Conservation (phyloP, 331 rosid genomes). For the Pyracantha coccinea region DNA sequence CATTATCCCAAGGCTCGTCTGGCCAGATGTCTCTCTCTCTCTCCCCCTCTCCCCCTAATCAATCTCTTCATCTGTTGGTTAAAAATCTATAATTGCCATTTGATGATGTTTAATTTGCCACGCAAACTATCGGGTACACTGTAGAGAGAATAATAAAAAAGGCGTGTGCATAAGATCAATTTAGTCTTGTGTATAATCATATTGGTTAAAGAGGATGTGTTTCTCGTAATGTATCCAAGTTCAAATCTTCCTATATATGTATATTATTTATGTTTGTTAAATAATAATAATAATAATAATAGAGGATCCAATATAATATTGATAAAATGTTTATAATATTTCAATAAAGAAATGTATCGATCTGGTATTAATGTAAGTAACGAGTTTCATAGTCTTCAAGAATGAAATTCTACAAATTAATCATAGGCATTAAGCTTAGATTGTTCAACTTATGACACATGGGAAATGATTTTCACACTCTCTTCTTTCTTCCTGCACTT, state of each 20-base stretch:
- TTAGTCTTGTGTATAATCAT: too few species aligned
- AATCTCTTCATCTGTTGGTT: not conserved
- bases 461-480: not conserved
- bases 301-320: not conserved
- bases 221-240: not conserved
- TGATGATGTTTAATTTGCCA: conserved; percentile 12
- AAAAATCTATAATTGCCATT: conserved; percentile 5
- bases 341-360: too few species aligned
- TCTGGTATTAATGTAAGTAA: too few species aligned
- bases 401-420: not conserved
- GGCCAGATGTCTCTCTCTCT: not conserved
- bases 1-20: not conserved
- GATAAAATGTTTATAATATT: too few species aligned
- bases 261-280: too few species aligned
- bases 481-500: too few species aligned
- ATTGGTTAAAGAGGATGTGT: too few species aligned
- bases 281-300: too few species aligned
- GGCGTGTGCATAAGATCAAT: not conserved
- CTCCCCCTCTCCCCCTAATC: not conserved
- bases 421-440: not conserved
- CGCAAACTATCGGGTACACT: conserved; percentile 1
- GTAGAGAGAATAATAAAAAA: not conserved
- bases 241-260: too few species aligned
- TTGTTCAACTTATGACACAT: not conserved
- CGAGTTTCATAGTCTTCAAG: not conserved